A percentile compares a stretch with the other conserved stretches of the same genome.
phyloP scores from a whole-genome alignment of 371 early-diverging fungal genomes.

The Mortierella polycephala region DNA sequence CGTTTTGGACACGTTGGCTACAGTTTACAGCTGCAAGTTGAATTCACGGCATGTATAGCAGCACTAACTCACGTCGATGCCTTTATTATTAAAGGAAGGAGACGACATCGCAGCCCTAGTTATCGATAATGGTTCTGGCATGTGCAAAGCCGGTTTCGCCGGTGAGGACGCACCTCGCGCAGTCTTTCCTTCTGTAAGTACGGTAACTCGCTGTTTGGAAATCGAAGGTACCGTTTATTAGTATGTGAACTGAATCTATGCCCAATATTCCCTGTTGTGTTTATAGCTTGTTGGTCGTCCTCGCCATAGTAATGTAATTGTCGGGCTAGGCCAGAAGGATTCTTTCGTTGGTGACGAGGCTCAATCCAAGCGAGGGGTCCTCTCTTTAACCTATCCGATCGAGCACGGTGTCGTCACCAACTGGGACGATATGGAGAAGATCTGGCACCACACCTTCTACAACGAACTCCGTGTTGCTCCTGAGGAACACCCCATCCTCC shows the following conservation, averaged over 20 bases:
- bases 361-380: slow-evolving; percentile 92
- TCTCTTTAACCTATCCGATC: slow-evolving; percentile 93
- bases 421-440: slow-evolving; percentile 98
- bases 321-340: slow-evolving; percentile 96
- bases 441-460: slow-evolving; percentile 95
- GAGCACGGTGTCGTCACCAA: slow-evolving; percentile 96
- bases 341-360: slow-evolving; percentile 94
- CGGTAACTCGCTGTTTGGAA: background rate
- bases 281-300: slow-evolving; percentile 88
- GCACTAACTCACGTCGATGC: background rate
- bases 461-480: slow-evolving; percentile 94
- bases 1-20: too few species aligned
- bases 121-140: slow-evolving; percentile 89
- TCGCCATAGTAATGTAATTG: slow-evolving; percentile 95
- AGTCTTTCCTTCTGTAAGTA: slow-evolving; percentile 82
- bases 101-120: slow-evolving; percentile 52
- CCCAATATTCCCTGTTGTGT: background rate
- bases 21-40: too few species aligned
- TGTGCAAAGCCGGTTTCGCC: slow-evolving; percentile 98
- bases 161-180: slow-evolving; percentile 96
- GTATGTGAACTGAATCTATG: background rate
- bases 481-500: slow-evolving; percentile 96
- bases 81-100: slow-evolving; percentile 14
- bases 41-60: too few species aligned
- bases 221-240: background rate